These are phyloP conservation scores for Phaeosphaeria sp. DNA, from an alignment of 2,329 filamentous ascomycete species.

Conservation along the genomic window DNA sequence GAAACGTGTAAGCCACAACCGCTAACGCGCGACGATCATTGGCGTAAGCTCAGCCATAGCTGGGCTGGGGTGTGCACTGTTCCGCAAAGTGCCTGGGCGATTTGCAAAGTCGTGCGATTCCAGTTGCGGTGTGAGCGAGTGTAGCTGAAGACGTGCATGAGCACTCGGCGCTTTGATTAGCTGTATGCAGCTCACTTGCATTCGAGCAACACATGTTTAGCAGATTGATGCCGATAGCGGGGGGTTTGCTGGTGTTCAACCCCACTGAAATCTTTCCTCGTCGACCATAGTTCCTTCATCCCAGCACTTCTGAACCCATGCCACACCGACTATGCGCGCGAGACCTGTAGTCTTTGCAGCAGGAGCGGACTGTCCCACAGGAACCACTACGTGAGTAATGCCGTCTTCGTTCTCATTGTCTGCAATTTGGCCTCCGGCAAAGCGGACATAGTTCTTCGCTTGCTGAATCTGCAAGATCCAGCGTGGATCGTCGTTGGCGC, in stretches of 20 bases:
- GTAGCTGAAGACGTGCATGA: neutral
- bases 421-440: slow-evolving; percentile 70
- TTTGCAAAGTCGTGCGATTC: neutral
- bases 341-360: slow-evolving; percentile 52
- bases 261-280: slow-evolving; percentile 60
- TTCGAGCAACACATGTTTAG: neutral
- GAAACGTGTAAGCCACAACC: neutral
- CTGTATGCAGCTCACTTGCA: neutral
- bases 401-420: slow-evolving; percentile 58
- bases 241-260: slow-evolving; percentile 14
- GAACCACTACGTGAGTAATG: slow-evolving; percentile 77
- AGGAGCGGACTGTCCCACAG: slow-evolving; percentile 53
- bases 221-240: neutral
- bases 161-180: neutral
- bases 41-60: neutral
- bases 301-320: slow-evolving; percentile 86
- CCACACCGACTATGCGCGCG: slow-evolving; percentile 71
- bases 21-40: neutral
- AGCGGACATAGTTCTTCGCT: slow-evolving; percentile 67
- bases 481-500: slow-evolving; percentile 8
- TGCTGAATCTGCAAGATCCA: slow-evolving; percentile 47
- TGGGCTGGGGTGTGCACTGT: neutral
- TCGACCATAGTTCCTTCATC: slow-evolving; percentile 77
- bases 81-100: neutral
- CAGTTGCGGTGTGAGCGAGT: neutral